Conservation (phyloP, 2,329 filamentous ascomycete species). For the Tolypocladium album region DNA sequence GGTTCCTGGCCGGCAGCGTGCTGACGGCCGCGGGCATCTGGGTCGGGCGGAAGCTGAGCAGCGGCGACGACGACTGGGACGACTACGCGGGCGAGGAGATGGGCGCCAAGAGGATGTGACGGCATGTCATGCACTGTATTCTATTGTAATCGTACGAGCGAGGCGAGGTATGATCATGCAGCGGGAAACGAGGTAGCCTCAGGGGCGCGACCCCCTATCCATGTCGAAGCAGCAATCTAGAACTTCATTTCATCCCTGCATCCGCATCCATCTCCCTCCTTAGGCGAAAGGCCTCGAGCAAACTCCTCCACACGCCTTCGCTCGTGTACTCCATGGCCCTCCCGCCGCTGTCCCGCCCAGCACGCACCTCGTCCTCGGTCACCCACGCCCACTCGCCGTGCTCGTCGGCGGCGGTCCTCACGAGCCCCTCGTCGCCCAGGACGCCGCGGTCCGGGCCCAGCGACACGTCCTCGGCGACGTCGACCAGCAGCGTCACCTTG, state of each 20-base stretch:
- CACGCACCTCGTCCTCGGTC: neutral
- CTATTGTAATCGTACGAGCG: neutral
- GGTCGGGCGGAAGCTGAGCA: constrained; percentile 42
- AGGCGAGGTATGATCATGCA: neutral
- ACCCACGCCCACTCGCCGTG: neutral
- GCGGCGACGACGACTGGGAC: constrained; percentile 43
- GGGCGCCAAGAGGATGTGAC: constrained; percentile 54
- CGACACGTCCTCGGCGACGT: neutral
- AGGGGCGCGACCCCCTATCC: too few species aligned
- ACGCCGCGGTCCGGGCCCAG: neutral
- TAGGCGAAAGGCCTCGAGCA: constrained; percentile 20
- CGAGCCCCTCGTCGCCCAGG: neutral
- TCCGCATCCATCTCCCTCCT: neutral
- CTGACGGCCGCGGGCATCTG: constrained; percentile 63
- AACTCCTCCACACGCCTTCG: constrained; percentile 16
- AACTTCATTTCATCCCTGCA: neutral
- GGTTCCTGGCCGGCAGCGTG: constrained; percentile 63
- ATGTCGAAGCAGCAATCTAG: neutral
- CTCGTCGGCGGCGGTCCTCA: neutral
- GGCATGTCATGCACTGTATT: neutral
- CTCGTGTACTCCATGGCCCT: constrained; percentile 19
- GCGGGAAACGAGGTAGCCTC: neutral
- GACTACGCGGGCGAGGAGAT: constrained; percentile 56
- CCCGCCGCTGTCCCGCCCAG: neutral
- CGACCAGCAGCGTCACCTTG: neutral